A percentile compares a stretch with the other conserved stretches of the same genome.
These are phyloP conservation scores for Colletotrichum camelliae DNA, from an alignment of 2,329 filamentous ascomycete genomes.

Conservation along the genomic window DNA sequence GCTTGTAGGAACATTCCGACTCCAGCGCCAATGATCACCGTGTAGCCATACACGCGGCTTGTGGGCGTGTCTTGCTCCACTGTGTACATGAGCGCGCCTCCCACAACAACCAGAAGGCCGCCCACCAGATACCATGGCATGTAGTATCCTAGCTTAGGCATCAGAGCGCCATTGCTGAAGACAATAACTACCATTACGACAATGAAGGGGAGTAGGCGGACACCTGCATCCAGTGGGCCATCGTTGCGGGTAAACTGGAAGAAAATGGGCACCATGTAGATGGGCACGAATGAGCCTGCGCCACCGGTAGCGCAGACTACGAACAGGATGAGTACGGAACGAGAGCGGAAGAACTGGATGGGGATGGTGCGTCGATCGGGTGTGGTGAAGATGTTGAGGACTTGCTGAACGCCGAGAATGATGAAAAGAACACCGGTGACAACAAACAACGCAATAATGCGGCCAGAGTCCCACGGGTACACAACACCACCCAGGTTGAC, in stretches of 20 bases:
- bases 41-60: slow-evolving; percentile 36
- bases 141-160: slow-evolving; percentile 31
- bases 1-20: slow-evolving; percentile 37
- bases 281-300: background rate
- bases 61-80: slow-evolving; percentile 19
- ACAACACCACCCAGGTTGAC: slow-evolving; percentile 54
- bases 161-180: slow-evolving; percentile 33
- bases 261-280: background rate
- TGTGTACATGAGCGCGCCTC: slow-evolving; percentile 35
- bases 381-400: slow-evolving; percentile 22
- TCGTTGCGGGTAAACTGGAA: background rate
- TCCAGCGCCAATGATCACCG: slow-evolving; percentile 44
- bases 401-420: background rate
- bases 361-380: background rate
- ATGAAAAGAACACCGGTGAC: slow-evolving; percentile 38
- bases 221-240: background rate
- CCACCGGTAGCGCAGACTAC: background rate
- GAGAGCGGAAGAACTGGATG: background rate
- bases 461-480: slow-evolving; percentile 50
- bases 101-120: slow-evolving; percentile 35
- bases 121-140: slow-evolving; percentile 42
- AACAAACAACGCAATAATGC: slow-evolving; percentile 50
- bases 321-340: background rate
- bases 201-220: background rate
- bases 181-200: background rate